Evolutionary conservation across 768 basidiomycete genomes (phyloP), one percentile per base, ranked within the genome.

Genomic region (Phallus indusiatus): DNA sequence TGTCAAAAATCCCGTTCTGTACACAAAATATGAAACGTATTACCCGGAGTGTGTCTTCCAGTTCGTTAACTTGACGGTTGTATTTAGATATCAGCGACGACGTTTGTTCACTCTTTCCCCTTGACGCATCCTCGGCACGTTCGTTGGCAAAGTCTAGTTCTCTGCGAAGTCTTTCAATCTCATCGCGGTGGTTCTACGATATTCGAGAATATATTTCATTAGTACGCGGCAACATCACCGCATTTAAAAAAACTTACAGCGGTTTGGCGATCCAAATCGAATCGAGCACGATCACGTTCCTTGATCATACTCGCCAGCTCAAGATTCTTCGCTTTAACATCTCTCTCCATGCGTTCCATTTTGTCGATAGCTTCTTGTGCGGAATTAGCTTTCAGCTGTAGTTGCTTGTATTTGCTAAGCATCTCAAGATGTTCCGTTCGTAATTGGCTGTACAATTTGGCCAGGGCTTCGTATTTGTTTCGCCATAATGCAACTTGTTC

Each of bases 231-330:
- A 42, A 42, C n/a, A 42, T n/a, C 14, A 42, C 12, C 4, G n/a
- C 14, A 42, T 2, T 14, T 8, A 42, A 42, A 14, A 28, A 7
- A 1, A 70, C 75, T 62, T 60, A 76, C 76, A 5, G 91, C 83
- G 74, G 95, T 98, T 69, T 91, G 81, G 20, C 96, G 80, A 68
- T 99, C 96, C 21, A 97, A 76, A 64, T 99, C 96, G 67, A 96
- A 98, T 48, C 96, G 79, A 35, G 95, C 94, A 58, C 94, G 81
- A 69, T 99, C 96, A 34, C 96, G 84, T 72, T 99, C 96, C 49
- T 95, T 82, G 65, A 99, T 88, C 96, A 99, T 99, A 69, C 98
- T 95, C 21, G 96, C 96, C 20, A 99, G 76, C 71, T 99, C 96
- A 57, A 99, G 73, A 68, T 97, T 99, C 81, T 99, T 99, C 18